Evolutionary conservation across 2,329 filamentous ascomycete genomes (phyloP).

Genomic region (Pseudogymnoascus pannorum): DNA sequence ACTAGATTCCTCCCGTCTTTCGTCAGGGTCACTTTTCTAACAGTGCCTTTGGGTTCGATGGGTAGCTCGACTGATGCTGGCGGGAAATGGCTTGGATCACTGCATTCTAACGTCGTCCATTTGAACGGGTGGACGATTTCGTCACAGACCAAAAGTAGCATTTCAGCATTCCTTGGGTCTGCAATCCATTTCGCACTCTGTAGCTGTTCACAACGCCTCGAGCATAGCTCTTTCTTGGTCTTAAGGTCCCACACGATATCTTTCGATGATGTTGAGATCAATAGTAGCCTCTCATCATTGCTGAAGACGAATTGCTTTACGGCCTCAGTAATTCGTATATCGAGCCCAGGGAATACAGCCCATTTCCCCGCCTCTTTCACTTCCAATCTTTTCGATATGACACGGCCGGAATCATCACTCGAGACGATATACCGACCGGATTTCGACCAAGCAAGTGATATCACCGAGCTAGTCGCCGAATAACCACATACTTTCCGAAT

Average conservation of each 20-base stretch:
- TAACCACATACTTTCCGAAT: neutral
- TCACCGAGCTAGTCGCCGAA: neutral
- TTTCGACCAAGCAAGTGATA: neutral
- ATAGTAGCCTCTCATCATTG: slow-evolving; percentile 12
- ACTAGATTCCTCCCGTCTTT: neutral
- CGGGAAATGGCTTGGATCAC: neutral
- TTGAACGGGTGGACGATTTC: neutral
- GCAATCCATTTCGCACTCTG: neutral
- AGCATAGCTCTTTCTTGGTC: neutral
- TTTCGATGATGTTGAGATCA: slow-evolving; percentile 3
- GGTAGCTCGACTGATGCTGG: neutral
- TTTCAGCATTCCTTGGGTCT: neutral
- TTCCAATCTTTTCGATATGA: slow-evolving; percentile 15
- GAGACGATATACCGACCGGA: slow-evolving; percentile 15
- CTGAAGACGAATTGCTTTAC: slow-evolving; percentile 14
- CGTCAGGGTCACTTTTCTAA: neutral
- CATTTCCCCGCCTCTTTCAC: slow-evolving; percentile 8
- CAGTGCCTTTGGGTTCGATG: neutral
- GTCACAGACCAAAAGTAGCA: neutral
- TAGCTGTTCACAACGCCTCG: neutral
- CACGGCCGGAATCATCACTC: slow-evolving; percentile 14
- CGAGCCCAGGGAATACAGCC: slow-evolving; percentile 15
- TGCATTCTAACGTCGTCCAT: neutral
- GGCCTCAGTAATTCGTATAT: slow-evolving; percentile 8
- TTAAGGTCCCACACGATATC: neutral